These are phyloP conservation scores for Monosporozyma siamensis DNA, from an alignment of 805 yeast species.

Conservation along the genomic window DNA sequence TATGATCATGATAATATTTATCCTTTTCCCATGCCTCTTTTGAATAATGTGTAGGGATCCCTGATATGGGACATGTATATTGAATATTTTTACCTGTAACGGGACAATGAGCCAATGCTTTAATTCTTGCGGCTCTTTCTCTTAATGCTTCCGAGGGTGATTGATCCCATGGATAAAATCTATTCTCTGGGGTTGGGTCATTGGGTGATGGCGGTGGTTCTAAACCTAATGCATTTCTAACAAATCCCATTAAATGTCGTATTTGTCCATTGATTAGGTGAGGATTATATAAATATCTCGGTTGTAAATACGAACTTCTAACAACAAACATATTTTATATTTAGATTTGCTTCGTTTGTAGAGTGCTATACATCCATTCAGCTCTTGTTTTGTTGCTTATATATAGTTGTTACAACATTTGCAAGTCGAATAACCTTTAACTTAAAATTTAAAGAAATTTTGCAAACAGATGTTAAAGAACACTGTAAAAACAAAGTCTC, in stretches of 20 bases:
- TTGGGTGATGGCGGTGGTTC: conserved; percentile 57
- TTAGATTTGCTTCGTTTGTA: not conserved
- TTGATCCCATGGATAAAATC: conserved; percentile 85
- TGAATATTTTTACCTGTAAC: conserved; percentile 73
- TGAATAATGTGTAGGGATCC: conserved; percentile 93
- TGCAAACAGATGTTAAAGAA: too few relatives aligned
- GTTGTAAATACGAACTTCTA: not conserved
- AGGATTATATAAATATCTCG: too few relatives aligned
- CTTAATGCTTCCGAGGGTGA: conserved; percentile 84
- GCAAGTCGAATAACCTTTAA: not conserved
- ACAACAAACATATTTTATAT: not conserved
- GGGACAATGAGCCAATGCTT: conserved; percentile 84
- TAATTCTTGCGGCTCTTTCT: conserved; percentile 82
- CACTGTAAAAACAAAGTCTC: not conserved
- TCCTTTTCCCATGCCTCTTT: conserved; percentile 85
- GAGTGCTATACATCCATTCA: not conserved
- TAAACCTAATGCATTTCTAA: conserved; percentile 43
- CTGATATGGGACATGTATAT: conserved; percentile 86
- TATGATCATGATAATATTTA: conserved; percentile 54
- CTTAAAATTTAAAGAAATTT: not conserved
- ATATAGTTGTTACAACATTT: not conserved
- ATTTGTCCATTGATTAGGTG: too few relatives aligned
- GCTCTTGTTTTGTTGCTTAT: not conserved
- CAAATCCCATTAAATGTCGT: conserved; percentile 31
- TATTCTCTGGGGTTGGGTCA: conserved; percentile 59